Percentiles rank a stretch among this genome's conserved stretches.
Evolutionary conservation across 371 early-diverging fungal genomes (phyloP).

Genomic region (Apophysomyces elegans): DNA sequence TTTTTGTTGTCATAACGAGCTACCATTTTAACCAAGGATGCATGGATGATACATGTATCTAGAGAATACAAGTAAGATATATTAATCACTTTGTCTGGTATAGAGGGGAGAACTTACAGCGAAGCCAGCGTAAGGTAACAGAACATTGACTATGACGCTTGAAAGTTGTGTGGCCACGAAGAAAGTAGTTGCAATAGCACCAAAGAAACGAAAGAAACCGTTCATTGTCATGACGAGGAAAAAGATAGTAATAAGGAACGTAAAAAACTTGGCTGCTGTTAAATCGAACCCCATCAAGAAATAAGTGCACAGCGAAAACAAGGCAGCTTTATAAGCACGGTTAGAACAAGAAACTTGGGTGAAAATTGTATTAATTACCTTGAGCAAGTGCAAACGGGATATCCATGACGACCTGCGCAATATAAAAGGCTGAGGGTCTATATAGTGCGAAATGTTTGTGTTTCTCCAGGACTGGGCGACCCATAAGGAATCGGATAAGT

Average conservation of each 20-base stretch:
- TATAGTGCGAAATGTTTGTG: conserved; percentile 72
- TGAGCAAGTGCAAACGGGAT: conserved; percentile 40
- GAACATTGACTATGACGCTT: conserved; percentile 51
- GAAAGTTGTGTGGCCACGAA: conserved; percentile 51
- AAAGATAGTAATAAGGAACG: conserved; percentile 45
- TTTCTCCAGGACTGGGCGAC: conserved; percentile 67
- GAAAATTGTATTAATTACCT: conserved; percentile 30
- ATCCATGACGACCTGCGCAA: conserved; percentile 59
- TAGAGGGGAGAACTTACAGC: neutral
- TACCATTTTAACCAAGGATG: conserved; percentile 2
- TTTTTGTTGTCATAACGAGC: no score
- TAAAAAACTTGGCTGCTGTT: conserved; percentile 50
- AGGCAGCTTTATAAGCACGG: conserved; percentile 11
- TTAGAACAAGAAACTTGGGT: neutral
- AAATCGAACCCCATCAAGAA: conserved; percentile 56
- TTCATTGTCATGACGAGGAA: conserved; percentile 46
- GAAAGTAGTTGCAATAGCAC: conserved; percentile 47
- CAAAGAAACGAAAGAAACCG: conserved; percentile 55
- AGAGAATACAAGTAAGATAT: no score
- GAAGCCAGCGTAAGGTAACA: conserved; percentile 56
- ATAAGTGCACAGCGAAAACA: conserved; percentile 40
- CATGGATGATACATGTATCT: neutral
- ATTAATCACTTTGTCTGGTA: no score
- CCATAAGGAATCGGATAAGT: conserved; percentile 53
- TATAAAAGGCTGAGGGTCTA: conserved; percentile 63